Conservation (phyloP, 2,329 filamentous ascomycete genomes). For the Blastomyces silverae region DNA sequence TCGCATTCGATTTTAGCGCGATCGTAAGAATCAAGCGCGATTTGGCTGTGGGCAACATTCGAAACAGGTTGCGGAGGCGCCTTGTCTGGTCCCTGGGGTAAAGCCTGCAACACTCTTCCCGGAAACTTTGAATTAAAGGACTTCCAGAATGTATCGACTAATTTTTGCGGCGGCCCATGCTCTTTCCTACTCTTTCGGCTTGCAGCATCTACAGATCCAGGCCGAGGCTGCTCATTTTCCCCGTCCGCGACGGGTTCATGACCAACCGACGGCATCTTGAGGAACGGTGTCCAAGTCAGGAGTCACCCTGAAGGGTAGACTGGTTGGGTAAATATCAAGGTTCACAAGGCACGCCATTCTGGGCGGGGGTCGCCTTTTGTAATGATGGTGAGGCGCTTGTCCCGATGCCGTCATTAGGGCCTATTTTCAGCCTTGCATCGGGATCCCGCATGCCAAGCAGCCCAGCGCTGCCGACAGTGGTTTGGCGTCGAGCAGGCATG, state of each 20-base stretch:
- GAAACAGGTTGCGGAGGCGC: slow-evolving; percentile 55
- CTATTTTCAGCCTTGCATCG: too few relatives aligned
- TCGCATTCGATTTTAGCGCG: slow-evolving; percentile 63
- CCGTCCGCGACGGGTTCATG: neutral
- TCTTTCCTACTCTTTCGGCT: slow-evolving; percentile 16
- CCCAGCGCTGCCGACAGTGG: too few relatives aligned
- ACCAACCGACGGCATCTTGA: neutral
- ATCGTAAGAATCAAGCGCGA: slow-evolving; percentile 62
- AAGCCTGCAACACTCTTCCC: slow-evolving; percentile 64
- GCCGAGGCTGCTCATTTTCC: neutral
- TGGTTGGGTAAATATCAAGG: neutral
- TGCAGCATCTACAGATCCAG: neutral
- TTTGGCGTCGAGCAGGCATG: too few relatives aligned
- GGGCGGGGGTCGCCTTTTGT: neutral
- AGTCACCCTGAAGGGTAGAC: neutral
- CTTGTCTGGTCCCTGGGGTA: slow-evolving; percentile 53
- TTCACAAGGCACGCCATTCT: neutral
- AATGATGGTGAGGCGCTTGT: neutral
- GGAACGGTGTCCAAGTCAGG: neutral
- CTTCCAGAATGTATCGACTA: slow-evolving; percentile 65
- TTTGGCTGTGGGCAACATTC: slow-evolving; percentile 49
- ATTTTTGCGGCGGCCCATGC: slow-evolving; percentile 55
- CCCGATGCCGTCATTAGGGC: too few relatives aligned
- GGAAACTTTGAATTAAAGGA: slow-evolving; percentile 64
- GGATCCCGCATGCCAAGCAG: too few relatives aligned